Percentiles rank a stretch among this genome's conserved stretches.
Conservation (phyloP, 108 stramenopile species). For the Conticribra weissflogii region DNA sequence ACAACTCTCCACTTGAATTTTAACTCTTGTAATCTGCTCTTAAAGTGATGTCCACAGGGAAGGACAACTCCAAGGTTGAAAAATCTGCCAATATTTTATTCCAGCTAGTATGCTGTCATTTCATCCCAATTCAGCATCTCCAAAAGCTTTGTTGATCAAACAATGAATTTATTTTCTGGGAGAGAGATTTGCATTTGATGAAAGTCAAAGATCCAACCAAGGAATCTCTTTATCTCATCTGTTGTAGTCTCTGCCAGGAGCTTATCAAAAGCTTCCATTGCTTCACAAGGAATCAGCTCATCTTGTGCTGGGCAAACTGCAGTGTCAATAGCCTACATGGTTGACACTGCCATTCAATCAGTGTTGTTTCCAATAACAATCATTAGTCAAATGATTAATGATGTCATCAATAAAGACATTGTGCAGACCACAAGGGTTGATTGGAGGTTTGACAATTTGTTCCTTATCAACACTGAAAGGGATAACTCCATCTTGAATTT, state of each 20-base stretch:
- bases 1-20: not conserved
- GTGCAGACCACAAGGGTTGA: constrained; percentile 1
- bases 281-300: constrained; percentile 17
- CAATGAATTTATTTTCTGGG: constrained; percentile 16
- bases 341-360: not conserved
- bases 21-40: constrained; percentile 8
- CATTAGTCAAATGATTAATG: not conserved
- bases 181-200: not conserved
- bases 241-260: constrained; percentile 1
- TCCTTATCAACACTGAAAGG: constrained; percentile 4
- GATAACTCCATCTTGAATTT: not conserved
- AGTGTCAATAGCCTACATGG: constrained; percentile 7
- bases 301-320: not conserved
- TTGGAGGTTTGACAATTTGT: not conserved
- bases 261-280: constrained; percentile 9
- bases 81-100: not conserved
- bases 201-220: constrained; percentile 13
- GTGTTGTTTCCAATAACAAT: not conserved
- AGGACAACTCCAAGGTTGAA: not conserved
- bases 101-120: not conserved
- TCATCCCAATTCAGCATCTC: not conserved
- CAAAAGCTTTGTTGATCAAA: not conserved
- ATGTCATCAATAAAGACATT: constrained; percentile 13
- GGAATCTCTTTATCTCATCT: constrained; percentile 17
- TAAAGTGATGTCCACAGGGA: not conserved